Evolutionary conservation across 306 rosid genomes (phyloP).

Genomic region (Parietaria judaica): DNA sequence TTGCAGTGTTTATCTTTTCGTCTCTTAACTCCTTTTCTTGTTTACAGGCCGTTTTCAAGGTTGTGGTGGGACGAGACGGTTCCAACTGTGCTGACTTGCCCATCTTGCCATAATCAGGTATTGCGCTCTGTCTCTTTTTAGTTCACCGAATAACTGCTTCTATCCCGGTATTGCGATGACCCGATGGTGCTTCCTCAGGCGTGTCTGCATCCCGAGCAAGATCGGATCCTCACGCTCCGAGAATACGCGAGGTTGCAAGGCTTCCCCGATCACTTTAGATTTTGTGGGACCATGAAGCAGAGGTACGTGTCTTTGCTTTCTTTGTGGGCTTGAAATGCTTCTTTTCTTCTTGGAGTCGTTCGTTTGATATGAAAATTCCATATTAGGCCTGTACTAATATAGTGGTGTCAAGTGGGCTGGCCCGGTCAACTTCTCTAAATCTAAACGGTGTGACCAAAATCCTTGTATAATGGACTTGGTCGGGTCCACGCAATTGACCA

Average conservation of each 20-base stretch:
- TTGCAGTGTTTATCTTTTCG: not conserved
- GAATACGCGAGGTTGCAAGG: conserved; percentile 96
- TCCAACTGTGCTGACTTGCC: conserved; percentile 70
- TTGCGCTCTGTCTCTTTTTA: conserved; percentile 19
- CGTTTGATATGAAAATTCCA: too few relatives aligned
- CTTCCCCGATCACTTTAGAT: conserved; percentile 72
- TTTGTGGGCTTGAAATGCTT: too few relatives aligned
- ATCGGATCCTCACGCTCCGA: conserved; percentile 57
- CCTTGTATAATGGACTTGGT: too few relatives aligned
- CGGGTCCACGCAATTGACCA: too few relatives aligned
- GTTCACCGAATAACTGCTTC: conserved; percentile 1
- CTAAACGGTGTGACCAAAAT: too few relatives aligned
- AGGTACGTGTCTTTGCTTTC: conserved; percentile 31
- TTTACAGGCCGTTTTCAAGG: conserved; percentile 68
- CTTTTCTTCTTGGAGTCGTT: too few relatives aligned
- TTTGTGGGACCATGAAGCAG: conserved; percentile 60
- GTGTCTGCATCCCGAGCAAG: conserved; percentile 73
- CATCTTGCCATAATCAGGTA: conserved; percentile 71
- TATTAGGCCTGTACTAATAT: too few relatives aligned
- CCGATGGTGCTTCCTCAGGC: conserved; percentile 34
- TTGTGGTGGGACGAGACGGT: conserved; percentile 98
- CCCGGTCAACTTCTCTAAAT: too few relatives aligned
- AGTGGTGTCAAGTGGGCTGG: too few relatives aligned
- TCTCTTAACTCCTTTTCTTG: conserved; percentile 1
- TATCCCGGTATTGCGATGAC: conserved; percentile 10